phyloP scores from a whole-genome alignment of 345 rosid genomes.

The Euphorbia tirucalli region DNA sequence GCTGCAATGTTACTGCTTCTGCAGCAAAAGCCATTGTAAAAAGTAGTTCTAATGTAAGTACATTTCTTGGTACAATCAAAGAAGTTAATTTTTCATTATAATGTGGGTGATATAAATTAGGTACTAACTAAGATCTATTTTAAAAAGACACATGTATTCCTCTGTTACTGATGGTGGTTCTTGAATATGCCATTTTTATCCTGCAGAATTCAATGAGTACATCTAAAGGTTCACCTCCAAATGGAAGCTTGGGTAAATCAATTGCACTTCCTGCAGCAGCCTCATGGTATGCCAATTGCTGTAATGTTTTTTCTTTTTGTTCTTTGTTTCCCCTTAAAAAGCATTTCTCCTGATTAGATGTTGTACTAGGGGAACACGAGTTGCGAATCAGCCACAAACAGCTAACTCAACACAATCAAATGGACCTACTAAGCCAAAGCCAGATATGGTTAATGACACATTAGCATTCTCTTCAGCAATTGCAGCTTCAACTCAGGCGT shows the following conservation, averaged over 20 bases:
- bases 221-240: constrained; percentile 55
- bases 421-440: constrained; percentile 51
- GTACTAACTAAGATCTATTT: neutral
- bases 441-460: constrained; percentile 36
- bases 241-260: constrained; percentile 55
- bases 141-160: neutral
- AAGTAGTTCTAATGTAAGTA: constrained; percentile 60
- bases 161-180: neutral
- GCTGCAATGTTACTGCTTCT: constrained; percentile 41
- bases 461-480: constrained; percentile 45
- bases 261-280: constrained; percentile 82
- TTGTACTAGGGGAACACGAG: constrained; percentile 55
- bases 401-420: constrained; percentile 40
- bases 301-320: neutral
- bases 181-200: constrained; percentile 15
- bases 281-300: constrained; percentile 55
- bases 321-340: neutral
- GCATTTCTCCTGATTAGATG: constrained; percentile 20
- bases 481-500: constrained; percentile 36
- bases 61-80: neutral
- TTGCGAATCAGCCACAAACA: constrained; percentile 42
- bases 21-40: constrained; percentile 48
- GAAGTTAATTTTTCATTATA: neutral
- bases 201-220: constrained; percentile 41
- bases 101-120: neutral